Conservation (phyloP, 2,329 filamentous ascomycete species). For the Paracoccidioides lutzii region DNA sequence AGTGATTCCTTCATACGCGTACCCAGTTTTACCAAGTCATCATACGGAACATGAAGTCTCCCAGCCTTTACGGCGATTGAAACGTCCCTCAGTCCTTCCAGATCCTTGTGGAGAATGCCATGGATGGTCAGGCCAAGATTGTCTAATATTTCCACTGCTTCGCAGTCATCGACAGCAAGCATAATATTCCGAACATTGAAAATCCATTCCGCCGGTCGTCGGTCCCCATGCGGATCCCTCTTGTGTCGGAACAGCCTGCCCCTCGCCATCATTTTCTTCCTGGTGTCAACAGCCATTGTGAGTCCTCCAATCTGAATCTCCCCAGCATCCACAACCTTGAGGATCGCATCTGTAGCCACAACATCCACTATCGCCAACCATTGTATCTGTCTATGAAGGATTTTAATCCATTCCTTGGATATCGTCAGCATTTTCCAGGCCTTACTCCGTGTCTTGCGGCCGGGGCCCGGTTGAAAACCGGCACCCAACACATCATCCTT, state of each 20-base stretch:
- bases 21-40: slow-evolving; percentile 53
- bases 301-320: slow-evolving; percentile 73
- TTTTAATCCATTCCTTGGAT: slow-evolving; percentile 75
- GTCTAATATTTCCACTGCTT: slow-evolving; percentile 79
- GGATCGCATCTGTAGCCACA: slow-evolving; percentile 63
- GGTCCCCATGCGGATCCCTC: slow-evolving; percentile 48
- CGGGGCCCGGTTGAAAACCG: slow-evolving; percentile 1
- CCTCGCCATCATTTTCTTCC: slow-evolving; percentile 80
- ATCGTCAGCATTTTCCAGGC: slow-evolving; percentile 70
- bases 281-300: slow-evolving; percentile 77
- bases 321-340: slow-evolving; percentile 69
- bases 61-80: slow-evolving; percentile 85
- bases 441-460: slow-evolving; percentile 41
- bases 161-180: slow-evolving; percentile 72
- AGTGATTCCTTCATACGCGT: slow-evolving; percentile 25
- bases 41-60: slow-evolving; percentile 76
- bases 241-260: slow-evolving; percentile 78
- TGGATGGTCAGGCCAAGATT: slow-evolving; percentile 81
- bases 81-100: slow-evolving; percentile 79
- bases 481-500: slow-evolving; percentile 5
- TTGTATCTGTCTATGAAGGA: slow-evolving; percentile 69
- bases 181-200: slow-evolving; percentile 72
- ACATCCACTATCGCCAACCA: slow-evolving; percentile 86
- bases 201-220: slow-evolving; percentile 86
- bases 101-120: slow-evolving; percentile 71